Evolutionary conservation across 202 grass and related monocot species (phyloP).

Genomic region (Alloteropsis angusta): DNA sequence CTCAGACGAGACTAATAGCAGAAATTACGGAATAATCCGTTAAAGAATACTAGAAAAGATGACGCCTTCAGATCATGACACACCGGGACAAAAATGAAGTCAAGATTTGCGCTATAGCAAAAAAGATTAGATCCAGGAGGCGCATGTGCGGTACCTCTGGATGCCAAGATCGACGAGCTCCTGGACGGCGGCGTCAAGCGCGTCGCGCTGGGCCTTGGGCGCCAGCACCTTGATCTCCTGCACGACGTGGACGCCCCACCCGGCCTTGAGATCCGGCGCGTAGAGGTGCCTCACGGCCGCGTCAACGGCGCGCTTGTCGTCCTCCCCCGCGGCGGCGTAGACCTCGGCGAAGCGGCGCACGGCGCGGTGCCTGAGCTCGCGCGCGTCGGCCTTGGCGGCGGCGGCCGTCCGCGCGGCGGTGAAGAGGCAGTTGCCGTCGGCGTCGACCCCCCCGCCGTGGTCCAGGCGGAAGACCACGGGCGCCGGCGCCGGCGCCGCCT

Average conservation of each 20-base stretch:
- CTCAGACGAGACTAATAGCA: neutral
- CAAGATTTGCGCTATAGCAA: neutral
- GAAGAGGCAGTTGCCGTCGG: conserved; percentile 94
- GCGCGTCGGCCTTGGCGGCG: conserved; percentile 38
- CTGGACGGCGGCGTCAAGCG: conserved; percentile 53
- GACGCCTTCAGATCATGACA: neutral
- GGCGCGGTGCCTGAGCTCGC: conserved; percentile 65
- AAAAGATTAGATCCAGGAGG: conserved; percentile 10
- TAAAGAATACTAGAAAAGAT: neutral
- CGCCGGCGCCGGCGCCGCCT: neutral
- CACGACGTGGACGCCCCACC: conserved; percentile 92
- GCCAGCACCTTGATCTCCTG: conserved; percentile 93
- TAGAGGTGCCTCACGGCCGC: conserved; percentile 74
- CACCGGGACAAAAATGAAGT: neutral
- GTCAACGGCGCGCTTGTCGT: conserved; percentile 34
- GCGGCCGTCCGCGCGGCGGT: conserved; percentile 63
- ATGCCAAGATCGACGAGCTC: conserved; percentile 78
- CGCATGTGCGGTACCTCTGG: conserved; percentile 47
- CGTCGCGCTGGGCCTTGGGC: conserved; percentile 43
- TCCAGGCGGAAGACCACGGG: conserved; percentile 58
- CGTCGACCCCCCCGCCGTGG: conserved; percentile 73
- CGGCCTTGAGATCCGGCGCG: conserved; percentile 76
- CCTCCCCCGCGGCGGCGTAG: conserved; percentile 31
- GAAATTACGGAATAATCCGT: neutral
- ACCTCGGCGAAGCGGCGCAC: conserved; percentile 61